Base-by-base conservation (phyloP, 805 yeast genomes). In the Candida ascalaphidarum region DNA sequence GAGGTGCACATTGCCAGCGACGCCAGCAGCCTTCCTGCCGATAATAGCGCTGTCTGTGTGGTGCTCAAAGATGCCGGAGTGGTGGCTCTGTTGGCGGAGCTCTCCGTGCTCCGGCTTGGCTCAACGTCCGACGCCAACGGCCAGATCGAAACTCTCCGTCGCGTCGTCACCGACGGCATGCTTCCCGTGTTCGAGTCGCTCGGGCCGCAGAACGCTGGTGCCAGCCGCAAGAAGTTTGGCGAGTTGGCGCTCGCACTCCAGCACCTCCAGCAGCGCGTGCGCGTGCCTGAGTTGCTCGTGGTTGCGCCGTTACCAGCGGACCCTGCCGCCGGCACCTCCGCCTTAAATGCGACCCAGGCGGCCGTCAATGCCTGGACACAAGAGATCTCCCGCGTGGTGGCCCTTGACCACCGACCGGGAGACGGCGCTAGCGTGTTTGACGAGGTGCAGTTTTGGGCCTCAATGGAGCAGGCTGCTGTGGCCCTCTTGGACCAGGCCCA, bases 391-490 rank as follows among this genome's bases (percentile, higher is more conserved):
- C 50, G 62, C 1, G 58, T 84, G 5, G 71, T 85, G 0, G 57
- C 58, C 14, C 42, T 77, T 14, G 50, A 67, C 9, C 69, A 75
- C 24, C 69, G 69, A 16, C 72, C 81, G 0, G 34, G 53, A 0
- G 74, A 68, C 16, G 85, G 82, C 2, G 54, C 73, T 0, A 56
- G 74, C 0, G 39, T 61, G 3, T 39, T 52, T 2, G 85, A 80
- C 22, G 96, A 88, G 43, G 61, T 81, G 3, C 71, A 66, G 26
- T 86, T 81, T 39, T 88, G 96, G 96, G 55, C 61, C 7, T 70
- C 84, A 0, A 62, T 82, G 59, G 89, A 82, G 41, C 44, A 52
- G 2, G 77, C 83, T 0, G 56, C 88, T 23, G 32, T 40, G 3
- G 56, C 74, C 2, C 62, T 82, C 1, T 69, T 71, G 29, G 58